Conservation (phyloP, 805 yeast species). For the Teunomyces lycoperdinae region DNA sequence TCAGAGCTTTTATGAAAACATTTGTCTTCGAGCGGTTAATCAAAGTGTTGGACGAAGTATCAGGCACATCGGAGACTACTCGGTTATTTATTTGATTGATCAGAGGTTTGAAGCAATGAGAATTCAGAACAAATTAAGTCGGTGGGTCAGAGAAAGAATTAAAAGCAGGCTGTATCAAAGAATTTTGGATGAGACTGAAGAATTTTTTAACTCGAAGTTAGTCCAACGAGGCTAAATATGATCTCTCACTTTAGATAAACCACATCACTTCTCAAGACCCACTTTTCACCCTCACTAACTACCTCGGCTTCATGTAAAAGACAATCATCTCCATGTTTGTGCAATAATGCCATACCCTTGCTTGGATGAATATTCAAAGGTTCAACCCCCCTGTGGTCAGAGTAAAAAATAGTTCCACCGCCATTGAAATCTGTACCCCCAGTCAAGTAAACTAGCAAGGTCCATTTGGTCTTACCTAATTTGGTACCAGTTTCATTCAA, state of each 20-base stretch:
- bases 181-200: slow-evolving; percentile 21
- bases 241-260: slow-evolving; percentile 18
- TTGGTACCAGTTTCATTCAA: slow-evolving; percentile 18
- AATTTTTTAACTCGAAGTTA: slow-evolving; percentile 23
- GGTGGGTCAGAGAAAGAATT: slow-evolving; percentile 58
- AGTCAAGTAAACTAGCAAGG: slow-evolving; percentile 53
- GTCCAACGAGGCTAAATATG: slow-evolving; percentile 4
- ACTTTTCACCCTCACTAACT: slow-evolving; percentile 52
- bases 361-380: slow-evolving; percentile 44
- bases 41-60: slow-evolving; percentile 93
- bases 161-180: slow-evolving; percentile 4
- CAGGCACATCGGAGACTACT: slow-evolving; percentile 77
- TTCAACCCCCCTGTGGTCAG: slow-evolving; percentile 17
- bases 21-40: slow-evolving; percentile 88
- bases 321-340: slow-evolving; percentile 67
- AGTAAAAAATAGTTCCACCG: slow-evolving; percentile 58
- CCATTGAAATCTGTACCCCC: slow-evolving; percentile 57
- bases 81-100: slow-evolving; percentile 72
- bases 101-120: slow-evolving; percentile 46
- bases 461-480: slow-evolving; percentile 53
- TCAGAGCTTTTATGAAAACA: slow-evolving; percentile 67
- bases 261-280: slow-evolving; percentile 63
- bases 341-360: slow-evolving; percentile 57
- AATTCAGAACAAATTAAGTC: slow-evolving; percentile 61
- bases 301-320: slow-evolving; percentile 55